Evolutionary conservation across 257 asterid species (phyloP).

Genomic region (Solanum appendiculatum): DNA sequence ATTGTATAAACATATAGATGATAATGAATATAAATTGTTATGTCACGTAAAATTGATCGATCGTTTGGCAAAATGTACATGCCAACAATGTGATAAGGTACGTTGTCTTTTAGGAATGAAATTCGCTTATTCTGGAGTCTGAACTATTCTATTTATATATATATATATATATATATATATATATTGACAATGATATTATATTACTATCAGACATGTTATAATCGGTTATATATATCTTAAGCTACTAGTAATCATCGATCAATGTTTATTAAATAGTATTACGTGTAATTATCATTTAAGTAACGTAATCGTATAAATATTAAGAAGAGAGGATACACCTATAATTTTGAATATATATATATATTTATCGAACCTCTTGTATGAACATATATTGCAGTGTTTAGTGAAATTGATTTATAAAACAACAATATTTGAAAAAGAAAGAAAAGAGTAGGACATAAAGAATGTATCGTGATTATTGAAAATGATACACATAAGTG

Average conservation of each 20-base stretch:
- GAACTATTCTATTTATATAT: background rate
- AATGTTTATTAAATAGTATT: background rate
- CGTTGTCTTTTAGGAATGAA: background rate
- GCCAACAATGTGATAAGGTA: background rate
- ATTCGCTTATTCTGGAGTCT: background rate
- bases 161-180: background rate
- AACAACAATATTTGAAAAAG: background rate
- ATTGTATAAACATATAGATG: background rate
- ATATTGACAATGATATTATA: background rate
- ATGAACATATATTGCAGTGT: background rate
- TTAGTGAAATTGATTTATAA: background rate
- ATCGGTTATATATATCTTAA: background rate
- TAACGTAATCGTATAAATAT: background rate
- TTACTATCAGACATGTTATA: background rate
- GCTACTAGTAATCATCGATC: background rate
- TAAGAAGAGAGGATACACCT: background rate
- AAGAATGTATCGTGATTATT: background rate
- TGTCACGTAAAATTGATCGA: background rate
- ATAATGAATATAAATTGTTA: too few relatives aligned
- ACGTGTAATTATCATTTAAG: background rate
- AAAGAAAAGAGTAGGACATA: background rate
- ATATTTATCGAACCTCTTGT: background rate
- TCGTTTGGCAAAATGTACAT: background rate
- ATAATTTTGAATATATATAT: background rate
- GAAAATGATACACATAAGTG: background rate